Conservation (phyloP, 2,329 filamentous ascomycete species). For the Beauveria bassiana region DNA sequence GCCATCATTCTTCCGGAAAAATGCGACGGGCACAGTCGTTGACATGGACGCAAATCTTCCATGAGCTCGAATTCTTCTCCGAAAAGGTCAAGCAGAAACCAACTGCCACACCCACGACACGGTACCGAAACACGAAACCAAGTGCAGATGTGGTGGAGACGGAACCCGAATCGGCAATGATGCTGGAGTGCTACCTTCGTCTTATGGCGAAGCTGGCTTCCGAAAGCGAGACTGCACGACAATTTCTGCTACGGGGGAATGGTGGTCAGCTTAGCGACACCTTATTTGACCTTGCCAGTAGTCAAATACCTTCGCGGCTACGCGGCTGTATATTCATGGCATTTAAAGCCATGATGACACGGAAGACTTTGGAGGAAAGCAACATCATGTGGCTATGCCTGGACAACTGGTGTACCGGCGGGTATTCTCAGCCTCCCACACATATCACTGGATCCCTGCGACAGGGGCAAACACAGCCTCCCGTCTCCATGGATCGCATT, state of each 20-base stretch:
- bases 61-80: slow-evolving; percentile 79
- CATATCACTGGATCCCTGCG: slow-evolving; percentile 26
- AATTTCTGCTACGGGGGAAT: slow-evolving; percentile 59
- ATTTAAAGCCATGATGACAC: slow-evolving; percentile 65
- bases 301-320: slow-evolving; percentile 66
- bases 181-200: slow-evolving; percentile 90
- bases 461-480: slow-evolving; percentile 26
- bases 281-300: slow-evolving; percentile 71
- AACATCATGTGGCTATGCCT: slow-evolving; percentile 72
- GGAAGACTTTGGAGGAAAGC: slow-evolving; percentile 61
- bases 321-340: slow-evolving; percentile 79
- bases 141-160: slow-evolving; percentile 62
- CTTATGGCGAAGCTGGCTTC: slow-evolving; percentile 75
- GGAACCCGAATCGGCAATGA: slow-evolving; percentile 89
- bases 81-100: slow-evolving; percentile 69
- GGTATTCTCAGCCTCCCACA: slow-evolving; percentile 29
- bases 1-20: slow-evolving; percentile 64
- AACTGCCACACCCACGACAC: slow-evolving; percentile 28
- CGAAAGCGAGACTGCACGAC: slow-evolving; percentile 64
- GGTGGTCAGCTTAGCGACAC: slow-evolving; percentile 63
- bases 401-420: slow-evolving; percentile 70
- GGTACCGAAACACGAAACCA: slow-evolving; percentile 52
- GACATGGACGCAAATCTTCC: slow-evolving; percentile 89
- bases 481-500: slow-evolving; percentile 52
- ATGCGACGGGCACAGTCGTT: slow-evolving; percentile 76